phyloP scores from a whole-genome alignment of 2,329 filamentous ascomycete species.

The Aspergillus transmontanensis region DNA sequence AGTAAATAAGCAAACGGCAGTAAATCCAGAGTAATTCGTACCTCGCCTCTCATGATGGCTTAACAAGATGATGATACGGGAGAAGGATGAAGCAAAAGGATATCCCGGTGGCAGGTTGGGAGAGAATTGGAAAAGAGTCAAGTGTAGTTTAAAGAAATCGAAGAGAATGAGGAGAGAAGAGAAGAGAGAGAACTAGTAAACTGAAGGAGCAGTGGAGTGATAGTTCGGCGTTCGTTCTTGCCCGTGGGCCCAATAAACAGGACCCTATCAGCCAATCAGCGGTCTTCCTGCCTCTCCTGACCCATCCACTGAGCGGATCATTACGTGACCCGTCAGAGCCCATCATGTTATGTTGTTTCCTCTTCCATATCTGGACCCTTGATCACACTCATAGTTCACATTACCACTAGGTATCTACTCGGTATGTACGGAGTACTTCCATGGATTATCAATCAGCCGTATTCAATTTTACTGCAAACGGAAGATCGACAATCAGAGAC shows the following conservation, averaged over 20 bases:
- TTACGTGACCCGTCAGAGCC: not conserved
- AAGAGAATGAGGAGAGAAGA: slow-evolving; percentile 5
- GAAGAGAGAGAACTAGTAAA: not conserved
- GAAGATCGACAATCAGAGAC: not conserved
- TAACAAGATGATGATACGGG: not conserved
- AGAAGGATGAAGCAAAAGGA: not conserved
- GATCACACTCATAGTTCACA: not conserved
- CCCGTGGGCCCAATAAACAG: slow-evolving; percentile 16
- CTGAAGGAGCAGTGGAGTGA: not conserved
- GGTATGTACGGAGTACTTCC: no score
- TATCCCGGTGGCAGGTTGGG: not conserved
- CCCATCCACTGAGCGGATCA: not conserved
- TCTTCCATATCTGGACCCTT: not conserved
- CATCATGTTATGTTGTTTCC: not conserved
- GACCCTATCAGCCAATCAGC: slow-evolving; percentile 12
- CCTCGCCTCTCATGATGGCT: slow-evolving; percentile 42
- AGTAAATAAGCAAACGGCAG: slow-evolving; percentile 9
- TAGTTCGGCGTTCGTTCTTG: slow-evolving; percentile 13
- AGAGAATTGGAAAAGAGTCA: not conserved
- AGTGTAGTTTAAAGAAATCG: not conserved
- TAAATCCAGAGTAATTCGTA: slow-evolving; percentile 19
- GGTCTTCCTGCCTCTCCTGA: slow-evolving; percentile 1
- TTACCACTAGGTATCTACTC: no score
- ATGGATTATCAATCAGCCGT: no score
- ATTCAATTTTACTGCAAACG: not conserved